These are phyloP conservation scores for Sarocladium kiliense DNA, from an alignment of 2,329 filamentous ascomycete species.

Conservation along the genomic window DNA sequence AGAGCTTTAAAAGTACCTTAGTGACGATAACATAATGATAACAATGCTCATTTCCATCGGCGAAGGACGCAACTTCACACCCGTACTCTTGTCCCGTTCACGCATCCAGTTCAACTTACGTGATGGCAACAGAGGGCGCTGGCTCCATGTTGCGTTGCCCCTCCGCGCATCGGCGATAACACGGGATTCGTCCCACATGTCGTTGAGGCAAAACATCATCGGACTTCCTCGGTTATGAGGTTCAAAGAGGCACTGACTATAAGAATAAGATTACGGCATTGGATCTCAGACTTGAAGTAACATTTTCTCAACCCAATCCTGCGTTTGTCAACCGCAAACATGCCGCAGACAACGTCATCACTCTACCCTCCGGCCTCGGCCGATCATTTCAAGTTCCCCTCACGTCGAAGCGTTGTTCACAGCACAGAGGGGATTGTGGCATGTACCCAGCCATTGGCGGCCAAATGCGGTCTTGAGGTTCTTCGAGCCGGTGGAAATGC, in stretches of 20 bases:
- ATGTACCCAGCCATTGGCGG: constrained; percentile 83
- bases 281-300: no score
- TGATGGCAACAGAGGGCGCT: not conserved
- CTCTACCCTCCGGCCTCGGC: constrained; percentile 40
- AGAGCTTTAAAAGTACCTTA: no score
- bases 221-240: not conserved
- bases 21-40: no score
- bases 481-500: constrained; percentile 89
- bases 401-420: constrained; percentile 85
- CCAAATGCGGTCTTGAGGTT: constrained; percentile 79
- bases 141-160: not conserved
- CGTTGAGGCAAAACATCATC: not conserved
- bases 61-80: no score
- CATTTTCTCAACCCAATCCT: not conserved
- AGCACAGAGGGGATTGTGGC: constrained; percentile 89
- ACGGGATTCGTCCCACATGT: constrained; percentile 3
- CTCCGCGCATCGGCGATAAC: constrained; percentile 3
- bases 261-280: no score
- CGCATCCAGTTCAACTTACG: not conserved
- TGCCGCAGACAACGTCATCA: constrained; percentile 44
- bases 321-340: constrained; percentile 17
- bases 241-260: no score
- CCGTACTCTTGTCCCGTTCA: not conserved
- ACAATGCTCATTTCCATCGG: no score
- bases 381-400: constrained; percentile 62